A percentile compares a stretch with the other conserved stretches of the same genome.
These are phyloP conservation scores for Scortechinia acanthostroma DNA, from an alignment of 2,329 filamentous ascomycete genomes.

Conservation along the genomic window DNA sequence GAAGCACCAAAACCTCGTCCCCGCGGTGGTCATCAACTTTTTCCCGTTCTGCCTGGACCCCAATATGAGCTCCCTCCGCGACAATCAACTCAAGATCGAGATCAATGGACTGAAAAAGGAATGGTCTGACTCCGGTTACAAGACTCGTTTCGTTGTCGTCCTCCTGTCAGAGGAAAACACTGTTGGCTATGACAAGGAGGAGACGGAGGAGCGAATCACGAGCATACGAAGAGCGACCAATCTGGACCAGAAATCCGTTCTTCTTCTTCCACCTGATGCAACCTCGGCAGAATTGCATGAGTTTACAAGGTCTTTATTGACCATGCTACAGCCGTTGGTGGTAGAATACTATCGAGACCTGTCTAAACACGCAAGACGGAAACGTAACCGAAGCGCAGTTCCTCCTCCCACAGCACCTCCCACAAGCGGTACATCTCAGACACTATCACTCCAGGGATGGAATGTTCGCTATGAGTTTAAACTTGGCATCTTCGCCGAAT, in stretches of 20 bases:
- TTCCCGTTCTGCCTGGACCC: conserved; percentile 70
- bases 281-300: conserved; percentile 65
- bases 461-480: conserved; percentile 94
- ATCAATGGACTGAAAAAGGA: conserved; percentile 71
- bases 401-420: conserved; percentile 78
- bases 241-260: conserved; percentile 72
- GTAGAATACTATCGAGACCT: conserved; percentile 91
- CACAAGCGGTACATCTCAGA: conserved; percentile 77
- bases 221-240: conserved; percentile 73
- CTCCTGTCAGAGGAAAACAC: conserved; percentile 50
- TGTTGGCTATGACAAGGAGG: conserved; percentile 51
- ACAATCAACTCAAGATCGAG: conserved; percentile 81
- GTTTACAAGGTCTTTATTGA: conserved; percentile 68
- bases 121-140: conserved; percentile 66
- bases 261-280: conserved; percentile 72
- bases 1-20: conserved; percentile 81
- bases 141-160: conserved; percentile 70
- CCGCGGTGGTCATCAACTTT: conserved; percentile 74
- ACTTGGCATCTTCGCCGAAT: conserved; percentile 81
- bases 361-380: conserved; percentile 84
- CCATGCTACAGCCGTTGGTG: conserved; percentile 65
- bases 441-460: conserved; percentile 80
- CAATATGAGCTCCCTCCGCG: conserved; percentile 69
- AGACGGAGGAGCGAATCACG: conserved; percentile 62
- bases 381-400: conserved; percentile 71